phyloP scores from a whole-genome alignment of 23 red algal species.

The Gracilaria caudata region DNA sequence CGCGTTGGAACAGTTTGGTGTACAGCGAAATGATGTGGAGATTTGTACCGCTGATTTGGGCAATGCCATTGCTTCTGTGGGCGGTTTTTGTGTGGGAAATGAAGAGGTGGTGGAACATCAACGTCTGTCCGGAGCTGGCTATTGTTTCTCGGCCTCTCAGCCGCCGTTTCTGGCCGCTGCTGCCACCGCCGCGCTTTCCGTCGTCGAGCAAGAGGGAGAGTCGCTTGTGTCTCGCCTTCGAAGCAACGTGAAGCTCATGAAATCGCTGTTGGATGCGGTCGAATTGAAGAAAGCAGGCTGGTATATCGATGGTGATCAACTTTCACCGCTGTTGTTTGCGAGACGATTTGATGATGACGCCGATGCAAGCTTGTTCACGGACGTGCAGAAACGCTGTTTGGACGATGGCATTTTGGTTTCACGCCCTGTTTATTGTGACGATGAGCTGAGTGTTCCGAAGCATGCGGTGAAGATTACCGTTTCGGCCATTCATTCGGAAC shows the following conservation, averaged over 20 bases:
- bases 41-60: constrained; percentile 82
- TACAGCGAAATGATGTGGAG: constrained; percentile 70
- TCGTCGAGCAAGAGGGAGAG: constrained; percentile 66
- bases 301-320: constrained; percentile 62
- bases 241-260: constrained; percentile 51
- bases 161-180: constrained; percentile 96
- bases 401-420: constrained; percentile 70
- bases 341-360: constrained; percentile 45
- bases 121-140: constrained; percentile 93
- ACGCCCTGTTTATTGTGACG: constrained; percentile 57
- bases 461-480: constrained; percentile 62
- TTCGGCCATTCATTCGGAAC: constrained; percentile 43
- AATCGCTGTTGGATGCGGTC: constrained; percentile 7
- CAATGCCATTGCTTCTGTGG: constrained; percentile 87
- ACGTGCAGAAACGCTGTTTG: constrained; percentile 46
- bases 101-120: constrained; percentile 87
- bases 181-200: constrained; percentile 48
- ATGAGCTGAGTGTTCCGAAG: constrained; percentile 53
- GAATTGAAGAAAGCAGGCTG: constrained; percentile 39
- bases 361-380: constrained; percentile 12
- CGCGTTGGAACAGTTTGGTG: constrained; percentile 70
- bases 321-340: constrained; percentile 77
- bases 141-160: constrained; percentile 98
- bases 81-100: constrained; percentile 88
- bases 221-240: constrained; percentile 56